Base-by-base conservation (phyloP, 2,329 filamentous ascomycete genomes). In the Xylariaceae sp. region DNA sequence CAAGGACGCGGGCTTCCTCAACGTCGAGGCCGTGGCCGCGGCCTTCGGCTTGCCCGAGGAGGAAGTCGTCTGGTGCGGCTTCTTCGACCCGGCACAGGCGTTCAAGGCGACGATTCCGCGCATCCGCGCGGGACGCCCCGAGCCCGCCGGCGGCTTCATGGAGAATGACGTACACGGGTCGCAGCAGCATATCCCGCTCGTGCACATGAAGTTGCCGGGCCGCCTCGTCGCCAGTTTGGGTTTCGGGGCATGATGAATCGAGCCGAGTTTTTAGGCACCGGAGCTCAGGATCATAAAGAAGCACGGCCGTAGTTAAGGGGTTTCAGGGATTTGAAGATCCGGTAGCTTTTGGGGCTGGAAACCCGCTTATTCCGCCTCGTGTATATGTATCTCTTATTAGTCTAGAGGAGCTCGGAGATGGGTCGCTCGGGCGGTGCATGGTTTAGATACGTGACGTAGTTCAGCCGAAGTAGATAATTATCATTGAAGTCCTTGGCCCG, bases 81-180 rank as follows among this genome's bases (percentile, higher is more conserved):
- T 73, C 57, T 81, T 76, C 52, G 77, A 80, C 1, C 75, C 74
- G 1, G 79, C 79, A 0, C 62, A 74, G 50, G 77, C 78, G 0
- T 82, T 76, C 65, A 81, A 81, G 51, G 73, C 70, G 7, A 79
- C 77, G 1, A 73, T 80, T n/a, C 64, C 66, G 10, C 61, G 66
- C 4, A 57, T 60, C 16, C 52, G 58, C 14, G 55, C 19, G 16
- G 67, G 66, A 5, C 62, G 52, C 48, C 52, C 47, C 10, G 52
- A 29, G 0, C 41, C 63, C 2, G 63, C 62, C 7, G 70, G 70
- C 7, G 58, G 68, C 2, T 71, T 70, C 50, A 68, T 70, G 68
- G 70, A 71, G 54, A 61, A 64, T 41, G 70, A 72, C 41, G 64
- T 70, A 3, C 70, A 72, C 20, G 69, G 66, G 1, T 66, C 67